A percentile compares a stretch with the other conserved stretches of the same genome.
Conservation (phyloP, 257 asterid species). For the Ligustrum vulgare region DNA sequence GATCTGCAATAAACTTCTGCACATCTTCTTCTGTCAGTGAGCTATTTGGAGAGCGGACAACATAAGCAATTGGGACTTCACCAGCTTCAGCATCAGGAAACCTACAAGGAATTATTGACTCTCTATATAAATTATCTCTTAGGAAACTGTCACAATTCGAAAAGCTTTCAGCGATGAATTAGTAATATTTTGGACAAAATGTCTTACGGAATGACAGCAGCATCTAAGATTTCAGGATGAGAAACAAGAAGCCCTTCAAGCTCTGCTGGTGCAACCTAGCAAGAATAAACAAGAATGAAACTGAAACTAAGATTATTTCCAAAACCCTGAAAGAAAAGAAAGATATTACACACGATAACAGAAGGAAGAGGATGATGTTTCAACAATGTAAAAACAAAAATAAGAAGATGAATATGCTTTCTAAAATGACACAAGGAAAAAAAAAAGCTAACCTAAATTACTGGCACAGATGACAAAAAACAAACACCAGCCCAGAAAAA, state of each 20-base stretch:
- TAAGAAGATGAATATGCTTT: neutral
- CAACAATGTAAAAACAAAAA: neutral
- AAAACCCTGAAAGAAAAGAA: neutral
- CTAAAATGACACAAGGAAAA: neutral
- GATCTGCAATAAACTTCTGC: slow-evolving; percentile 78
- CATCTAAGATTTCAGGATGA: slow-evolving; percentile 89
- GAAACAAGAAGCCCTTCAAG: slow-evolving; percentile 93
- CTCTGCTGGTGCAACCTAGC: slow-evolving; percentile 98
- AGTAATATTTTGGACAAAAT: neutral
- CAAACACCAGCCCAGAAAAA: neutral
- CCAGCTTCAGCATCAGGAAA: slow-evolving; percentile 99
- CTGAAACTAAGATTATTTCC: neutral
- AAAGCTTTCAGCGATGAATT: neutral
- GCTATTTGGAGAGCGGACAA: slow-evolving; percentile 82
- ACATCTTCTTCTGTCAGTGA: slow-evolving; percentile 82
- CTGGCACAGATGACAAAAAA: neutral
- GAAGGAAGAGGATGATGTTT: neutral
- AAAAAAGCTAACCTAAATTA: neutral
- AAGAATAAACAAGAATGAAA: slow-evolving; percentile 4
- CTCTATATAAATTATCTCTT: neutral
- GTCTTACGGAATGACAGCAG: slow-evolving; percentile 92
- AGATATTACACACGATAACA: neutral
- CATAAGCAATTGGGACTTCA: slow-evolving; percentile 85
- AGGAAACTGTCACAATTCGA: neutral
- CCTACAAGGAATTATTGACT: slow-evolving; percentile 33